These are phyloP conservation scores for Friedmanniomyces simplex DNA, from an alignment of 495 filamentous ascomycete species.

Conservation along the genomic window DNA sequence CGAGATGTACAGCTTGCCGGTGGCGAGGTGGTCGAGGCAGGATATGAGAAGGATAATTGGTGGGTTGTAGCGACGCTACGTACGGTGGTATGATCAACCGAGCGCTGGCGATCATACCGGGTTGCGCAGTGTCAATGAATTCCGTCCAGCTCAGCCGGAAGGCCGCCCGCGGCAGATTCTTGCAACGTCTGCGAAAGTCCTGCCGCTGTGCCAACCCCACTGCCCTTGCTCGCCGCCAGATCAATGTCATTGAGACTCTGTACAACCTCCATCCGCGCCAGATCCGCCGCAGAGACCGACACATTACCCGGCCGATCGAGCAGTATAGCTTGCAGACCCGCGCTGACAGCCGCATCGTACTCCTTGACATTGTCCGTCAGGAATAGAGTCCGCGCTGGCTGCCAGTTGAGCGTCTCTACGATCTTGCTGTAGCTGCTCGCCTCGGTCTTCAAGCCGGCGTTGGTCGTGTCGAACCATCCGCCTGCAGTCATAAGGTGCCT, in stretches of 20 bases:
- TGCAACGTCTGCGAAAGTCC: too few species aligned
- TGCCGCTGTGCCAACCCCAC: too few species aligned
- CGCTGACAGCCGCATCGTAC: slow-evolving; percentile 51
- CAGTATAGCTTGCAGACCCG: slow-evolving; percentile 51
- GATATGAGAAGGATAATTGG: slow-evolving; percentile 98
- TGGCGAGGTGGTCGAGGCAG: slow-evolving; percentile 63
- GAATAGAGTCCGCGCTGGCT: slow-evolving; percentile 46
- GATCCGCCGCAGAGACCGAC: slow-evolving; percentile 27
- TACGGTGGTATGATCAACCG: not conserved
- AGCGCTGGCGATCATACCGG: too few species aligned
- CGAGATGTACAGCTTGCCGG: slow-evolving; percentile 65
- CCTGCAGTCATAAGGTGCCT: slow-evolving; percentile 35
- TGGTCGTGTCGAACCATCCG: slow-evolving; percentile 62
- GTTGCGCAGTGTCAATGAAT: too few species aligned
- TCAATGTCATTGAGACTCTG: slow-evolving; percentile 1
- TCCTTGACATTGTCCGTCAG: slow-evolving; percentile 63
- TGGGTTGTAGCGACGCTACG: slow-evolving; percentile 57
- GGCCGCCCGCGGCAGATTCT: too few species aligned
- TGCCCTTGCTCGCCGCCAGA: not conserved
- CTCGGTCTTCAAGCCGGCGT: slow-evolving; percentile 59
- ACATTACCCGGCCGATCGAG: slow-evolving; percentile 57
- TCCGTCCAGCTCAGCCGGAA: too few species aligned
- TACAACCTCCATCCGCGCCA: slow-evolving; percentile 1
- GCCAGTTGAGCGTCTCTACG: slow-evolving; percentile 32
- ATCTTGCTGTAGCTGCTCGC: slow-evolving; percentile 51